Evolutionary conservation across 2,329 filamentous ascomycete genomes (phyloP).

Genomic region (Diaporthe australafricana): DNA sequence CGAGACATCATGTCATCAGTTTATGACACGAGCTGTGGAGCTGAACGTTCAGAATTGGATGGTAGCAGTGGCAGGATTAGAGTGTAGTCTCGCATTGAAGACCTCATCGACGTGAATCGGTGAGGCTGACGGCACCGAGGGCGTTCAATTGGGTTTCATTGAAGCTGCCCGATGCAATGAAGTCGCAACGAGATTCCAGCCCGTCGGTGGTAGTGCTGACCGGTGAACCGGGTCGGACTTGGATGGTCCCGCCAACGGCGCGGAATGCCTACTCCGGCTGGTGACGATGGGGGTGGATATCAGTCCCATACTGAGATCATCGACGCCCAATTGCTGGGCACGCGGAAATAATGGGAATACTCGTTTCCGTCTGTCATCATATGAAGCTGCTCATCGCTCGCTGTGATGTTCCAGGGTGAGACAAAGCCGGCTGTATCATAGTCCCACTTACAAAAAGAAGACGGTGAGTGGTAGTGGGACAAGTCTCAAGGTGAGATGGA

Average conservation of each 20-base stretch:
- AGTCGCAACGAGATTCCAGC: background rate
- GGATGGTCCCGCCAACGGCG: background rate
- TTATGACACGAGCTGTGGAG: slow-evolving; percentile 9
- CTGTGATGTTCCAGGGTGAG: slow-evolving; percentile 3
- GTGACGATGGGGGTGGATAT: background rate
- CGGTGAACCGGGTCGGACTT: slow-evolving; percentile 7
- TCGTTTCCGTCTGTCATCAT: background rate
- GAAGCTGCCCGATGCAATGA: slow-evolving; percentile 13
- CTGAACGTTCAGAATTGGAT: background rate
- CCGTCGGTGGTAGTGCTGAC: slow-evolving; percentile 5
- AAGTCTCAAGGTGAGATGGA: background rate
- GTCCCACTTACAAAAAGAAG: background rate
- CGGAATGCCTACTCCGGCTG: background rate
- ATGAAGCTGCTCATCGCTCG: background rate
- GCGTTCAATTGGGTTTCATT: slow-evolving; percentile 19
- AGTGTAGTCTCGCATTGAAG: slow-evolving; percentile 12
- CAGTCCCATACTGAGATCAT: slow-evolving; percentile 1
- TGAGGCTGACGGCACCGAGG: background rate
- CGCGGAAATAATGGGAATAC: slow-evolving; percentile 1
- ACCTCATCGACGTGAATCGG: background rate
- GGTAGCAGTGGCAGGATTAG: background rate
- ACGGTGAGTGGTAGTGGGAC: background rate
- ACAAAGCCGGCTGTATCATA: background rate
- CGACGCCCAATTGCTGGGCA: background rate
- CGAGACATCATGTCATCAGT: slow-evolving; percentile 28